A percentile compares a stretch with the other conserved stretches of the same genome.
These are phyloP conservation scores for Colletotrichum lini DNA, from an alignment of 2,329 filamentous ascomycete species.

Conservation along the genomic window DNA sequence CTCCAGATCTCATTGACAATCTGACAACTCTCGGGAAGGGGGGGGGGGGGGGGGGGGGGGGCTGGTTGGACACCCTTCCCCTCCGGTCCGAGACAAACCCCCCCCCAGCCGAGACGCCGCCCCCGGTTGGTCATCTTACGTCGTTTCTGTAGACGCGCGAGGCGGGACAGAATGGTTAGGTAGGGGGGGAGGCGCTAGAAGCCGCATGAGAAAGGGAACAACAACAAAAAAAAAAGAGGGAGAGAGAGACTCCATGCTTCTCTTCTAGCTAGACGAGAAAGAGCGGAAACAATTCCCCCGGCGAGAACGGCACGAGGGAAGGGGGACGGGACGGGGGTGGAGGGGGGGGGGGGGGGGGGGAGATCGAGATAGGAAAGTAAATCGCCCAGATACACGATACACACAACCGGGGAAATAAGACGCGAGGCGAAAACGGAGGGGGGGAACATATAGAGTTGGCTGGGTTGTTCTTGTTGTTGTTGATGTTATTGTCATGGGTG, in stretches of 20 bases:
- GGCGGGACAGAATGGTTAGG: neutral
- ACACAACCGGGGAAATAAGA: neutral
- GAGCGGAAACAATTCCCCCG: neutral
- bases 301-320: too few relatives aligned
- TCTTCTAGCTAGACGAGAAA: too few relatives aligned
- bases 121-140: neutral
- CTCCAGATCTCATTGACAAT: too few relatives aligned
- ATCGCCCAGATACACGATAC: neutral
- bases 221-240: too few relatives aligned
- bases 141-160: neutral
- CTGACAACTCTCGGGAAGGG: too few relatives aligned
- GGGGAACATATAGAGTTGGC: too few relatives aligned
- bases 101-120: neutral
- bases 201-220: neutral
- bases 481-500: neutral
- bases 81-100: neutral
- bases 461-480: too few relatives aligned
- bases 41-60: too few relatives aligned
- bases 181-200: neutral
- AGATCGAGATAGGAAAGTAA: constrained; percentile 2
- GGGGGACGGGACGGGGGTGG: neutral
- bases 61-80: neutral
- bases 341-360: neutral
- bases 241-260: too few relatives aligned
- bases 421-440: neutral